A percentile compares a stretch with the other conserved stretches of the same genome.
Conservation (phyloP, 2,329 filamentous ascomycete genomes). For the Amylocarpus encephaloides region DNA sequence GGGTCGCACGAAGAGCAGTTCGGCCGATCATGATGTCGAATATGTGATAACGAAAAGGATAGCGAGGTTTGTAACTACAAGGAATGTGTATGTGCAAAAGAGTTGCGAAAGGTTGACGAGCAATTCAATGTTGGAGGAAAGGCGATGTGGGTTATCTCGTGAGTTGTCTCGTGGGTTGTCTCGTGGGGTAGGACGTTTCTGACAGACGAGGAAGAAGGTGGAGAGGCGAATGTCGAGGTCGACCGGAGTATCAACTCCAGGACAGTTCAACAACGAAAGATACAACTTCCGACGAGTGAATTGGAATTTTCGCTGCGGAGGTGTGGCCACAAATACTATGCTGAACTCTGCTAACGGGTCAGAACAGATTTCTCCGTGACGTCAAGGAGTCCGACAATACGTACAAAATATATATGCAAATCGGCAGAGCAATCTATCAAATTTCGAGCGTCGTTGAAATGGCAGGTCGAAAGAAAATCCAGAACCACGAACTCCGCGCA, state of each 20-base stretch:
- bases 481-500: neutral
- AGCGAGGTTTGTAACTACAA: neutral
- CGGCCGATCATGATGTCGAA: conserved; percentile 22
- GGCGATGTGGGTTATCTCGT: neutral
- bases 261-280: neutral
- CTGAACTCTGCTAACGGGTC: conserved; percentile 1
- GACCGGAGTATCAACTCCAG: neutral
- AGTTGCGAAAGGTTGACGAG: neutral
- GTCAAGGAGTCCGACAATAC: neutral
- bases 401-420: neutral
- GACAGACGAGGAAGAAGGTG: neutral
- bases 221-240: neutral
- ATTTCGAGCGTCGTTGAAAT: neutral
- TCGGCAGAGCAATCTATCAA: neutral
- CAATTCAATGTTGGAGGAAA: neutral
- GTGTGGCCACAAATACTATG: neutral
- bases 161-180: neutral
- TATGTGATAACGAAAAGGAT: neutral
- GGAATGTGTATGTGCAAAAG: neutral
- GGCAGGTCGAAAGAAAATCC: neutral
- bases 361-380: neutral
- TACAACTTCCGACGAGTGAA: neutral
- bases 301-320: neutral
- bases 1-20: conserved; percentile 14
- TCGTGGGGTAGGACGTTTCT: neutral